Evolutionary conservation across 441 rosid species (phyloP).

Genomic region (Eugenia klotzschiana): DNA sequence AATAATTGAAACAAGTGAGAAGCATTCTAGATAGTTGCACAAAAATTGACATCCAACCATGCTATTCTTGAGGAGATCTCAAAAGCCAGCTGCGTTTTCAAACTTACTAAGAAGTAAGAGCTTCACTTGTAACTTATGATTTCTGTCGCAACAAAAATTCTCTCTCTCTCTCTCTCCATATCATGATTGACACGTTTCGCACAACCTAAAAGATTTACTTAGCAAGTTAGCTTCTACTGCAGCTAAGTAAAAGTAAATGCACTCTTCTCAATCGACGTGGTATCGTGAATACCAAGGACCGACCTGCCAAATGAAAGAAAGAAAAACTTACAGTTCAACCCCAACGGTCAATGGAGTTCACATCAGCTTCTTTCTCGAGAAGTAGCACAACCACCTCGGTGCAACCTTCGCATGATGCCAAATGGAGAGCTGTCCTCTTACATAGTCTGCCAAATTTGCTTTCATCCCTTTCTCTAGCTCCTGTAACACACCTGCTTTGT

Average conservation of each 20-base stretch:
- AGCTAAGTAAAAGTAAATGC: background rate
- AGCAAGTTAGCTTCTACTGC: background rate
- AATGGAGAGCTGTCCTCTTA: slow-evolving; percentile 53
- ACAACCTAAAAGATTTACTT: background rate
- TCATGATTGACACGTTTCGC: background rate
- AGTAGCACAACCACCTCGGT: slow-evolving; percentile 34
- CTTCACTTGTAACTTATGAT: background rate
- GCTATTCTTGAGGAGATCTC: background rate
- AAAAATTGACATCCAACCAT: background rate
- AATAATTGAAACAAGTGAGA: background rate
- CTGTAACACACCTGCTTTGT: slow-evolving; percentile 33
- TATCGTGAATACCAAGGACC: background rate
- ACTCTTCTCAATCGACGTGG: background rate
- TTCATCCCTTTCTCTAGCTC: slow-evolving; percentile 38
- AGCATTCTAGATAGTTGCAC: background rate
- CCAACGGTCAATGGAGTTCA: slow-evolving; percentile 47
- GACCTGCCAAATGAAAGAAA: background rate
- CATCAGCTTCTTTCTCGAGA: slow-evolving; percentile 45
- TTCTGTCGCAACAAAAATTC: background rate
- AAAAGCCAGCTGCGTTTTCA: background rate
- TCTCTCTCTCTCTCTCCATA: background rate
- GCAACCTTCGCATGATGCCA: slow-evolving; percentile 51
- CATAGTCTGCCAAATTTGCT: slow-evolving; percentile 39
- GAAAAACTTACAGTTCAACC: slow-evolving; percentile 43
- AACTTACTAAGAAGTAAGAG: background rate